phyloP scores from a whole-genome alignment of 192 early-diverging fungal genomes.

The Coemansia sp. region DNA sequence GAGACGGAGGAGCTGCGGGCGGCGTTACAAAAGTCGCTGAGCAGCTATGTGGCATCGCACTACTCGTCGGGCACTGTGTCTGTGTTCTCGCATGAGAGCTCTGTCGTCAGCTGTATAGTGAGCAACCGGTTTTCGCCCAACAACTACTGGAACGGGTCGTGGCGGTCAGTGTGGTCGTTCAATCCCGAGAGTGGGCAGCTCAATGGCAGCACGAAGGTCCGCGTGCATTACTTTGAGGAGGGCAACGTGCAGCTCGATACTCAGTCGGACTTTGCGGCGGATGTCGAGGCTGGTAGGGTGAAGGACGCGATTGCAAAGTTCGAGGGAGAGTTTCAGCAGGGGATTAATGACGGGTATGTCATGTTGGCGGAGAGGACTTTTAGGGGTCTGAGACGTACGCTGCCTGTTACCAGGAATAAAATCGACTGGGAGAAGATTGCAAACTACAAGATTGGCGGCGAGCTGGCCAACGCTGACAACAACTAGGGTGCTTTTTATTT shows the following conservation, averaged over 20 bases:
- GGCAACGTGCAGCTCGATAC: slow-evolving; percentile 97
- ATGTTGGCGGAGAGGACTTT: slow-evolving; percentile 88
- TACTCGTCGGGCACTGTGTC: slow-evolving; percentile 72
- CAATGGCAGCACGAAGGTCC: slow-evolving; percentile 72
- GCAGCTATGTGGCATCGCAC: slow-evolving; percentile 73
- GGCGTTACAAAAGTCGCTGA: slow-evolving; percentile 67
- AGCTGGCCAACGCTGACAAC: slow-evolving; percentile 39
- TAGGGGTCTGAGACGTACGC: slow-evolving; percentile 83
- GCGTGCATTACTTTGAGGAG: slow-evolving; percentile 99
- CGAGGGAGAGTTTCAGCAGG: slow-evolving; percentile 83
- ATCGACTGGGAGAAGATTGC: slow-evolving; percentile 89
- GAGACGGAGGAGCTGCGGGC: slow-evolving; percentile 34
- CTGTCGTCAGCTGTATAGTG: slow-evolving; percentile 64
- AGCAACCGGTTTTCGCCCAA: slow-evolving; percentile 90
- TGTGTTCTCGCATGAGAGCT: slow-evolving; percentile 60
- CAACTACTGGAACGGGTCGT: slow-evolving; percentile 98
- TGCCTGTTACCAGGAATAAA: slow-evolving; percentile 91
- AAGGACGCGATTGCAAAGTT: slow-evolving; percentile 48
- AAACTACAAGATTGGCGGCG: slow-evolving; percentile 48
- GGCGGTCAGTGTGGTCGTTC: slow-evolving; percentile 84
- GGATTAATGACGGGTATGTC: slow-evolving; percentile 80
- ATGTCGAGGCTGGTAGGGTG: slow-evolving; percentile 11
- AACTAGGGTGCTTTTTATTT: background rate
- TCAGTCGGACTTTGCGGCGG: slow-evolving; percentile 63
- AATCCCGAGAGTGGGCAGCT: slow-evolving; percentile 61